Evolutionary conservation across 179 eudicot species (phyloP).

Genomic region (Carnegiea gigantea): DNA sequence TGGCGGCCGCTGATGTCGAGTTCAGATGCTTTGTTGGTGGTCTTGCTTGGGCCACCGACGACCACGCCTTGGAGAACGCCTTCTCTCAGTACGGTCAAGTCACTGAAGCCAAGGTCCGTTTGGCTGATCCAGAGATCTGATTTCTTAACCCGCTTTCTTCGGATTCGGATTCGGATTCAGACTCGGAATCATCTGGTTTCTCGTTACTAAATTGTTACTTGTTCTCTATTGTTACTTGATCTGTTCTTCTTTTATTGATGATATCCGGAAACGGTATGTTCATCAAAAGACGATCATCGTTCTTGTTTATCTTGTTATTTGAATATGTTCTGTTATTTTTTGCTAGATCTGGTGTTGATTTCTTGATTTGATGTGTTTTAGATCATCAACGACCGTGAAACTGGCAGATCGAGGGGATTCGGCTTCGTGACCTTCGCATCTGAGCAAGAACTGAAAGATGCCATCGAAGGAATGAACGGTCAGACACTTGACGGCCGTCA

Average conservation of each 20-base stretch:
- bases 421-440: conserved; percentile 76
- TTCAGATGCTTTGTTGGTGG: conserved; percentile 96
- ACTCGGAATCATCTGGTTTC: conserved; percentile 20
- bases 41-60: conserved; percentile 93
- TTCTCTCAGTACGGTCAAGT: conserved; percentile 73
- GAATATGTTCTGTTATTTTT: background rate
- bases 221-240: conserved; percentile 42
- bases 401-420: conserved; percentile 88
- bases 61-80: conserved; percentile 49
- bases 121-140: conserved; percentile 29
- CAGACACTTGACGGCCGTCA: conserved; percentile 72
- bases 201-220: conserved; percentile 26
- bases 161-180: conserved; percentile 25
- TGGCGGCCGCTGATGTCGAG: conserved; percentile 65
- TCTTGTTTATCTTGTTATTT: background rate
- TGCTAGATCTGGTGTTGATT: conserved; percentile 26
- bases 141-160: conserved; percentile 21
- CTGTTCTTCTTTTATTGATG: conserved; percentile 31
- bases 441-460: conserved; percentile 61
- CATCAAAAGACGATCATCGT: conserved; percentile 47
- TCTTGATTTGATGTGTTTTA: conserved; percentile 14
- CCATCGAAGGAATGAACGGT: conserved; percentile 81
- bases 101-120: conserved; percentile 90
- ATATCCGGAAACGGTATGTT: conserved; percentile 63
- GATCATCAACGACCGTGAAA: conserved; percentile 91